Base-by-base conservation (phyloP, 352 stramenopile genomes). In the Phytophthora brassicae region DNA sequence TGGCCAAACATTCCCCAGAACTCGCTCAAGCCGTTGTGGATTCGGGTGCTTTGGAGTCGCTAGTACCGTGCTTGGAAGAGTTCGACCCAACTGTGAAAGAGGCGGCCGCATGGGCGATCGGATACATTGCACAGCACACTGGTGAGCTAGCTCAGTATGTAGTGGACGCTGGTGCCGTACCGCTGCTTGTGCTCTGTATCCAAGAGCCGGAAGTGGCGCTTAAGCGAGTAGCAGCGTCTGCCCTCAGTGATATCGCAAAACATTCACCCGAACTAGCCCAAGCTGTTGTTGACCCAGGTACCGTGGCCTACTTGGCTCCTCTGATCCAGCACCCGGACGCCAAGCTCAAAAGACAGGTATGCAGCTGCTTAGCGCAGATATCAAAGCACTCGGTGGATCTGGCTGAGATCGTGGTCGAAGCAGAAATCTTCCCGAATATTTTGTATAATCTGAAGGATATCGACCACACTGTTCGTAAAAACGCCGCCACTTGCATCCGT, bases 41-140 rank as follows among this genome's bases (percentile, higher is more conserved):
- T 62, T 96, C 86, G 0, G 92, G 84, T 24, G 94, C 94, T 6
- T 74, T 98, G 13, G 92, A 98, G 45, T 89, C 93, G 1, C 75
- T 98, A 8, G 92, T 98, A 23, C 89, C 90, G 14, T 98, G 94
- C 53, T 75, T 98, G 12, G 94, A 98, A 72, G 94, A 98, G 66
- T 98, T 98, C 31, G 94, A 98, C 54, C 94, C 94, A 44, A 97
- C 88, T 0, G 94, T 98, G 23, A 98, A 98, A 70, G 94, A 98
- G 56, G 87, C 94, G 5, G 94, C 94, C 0, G 94, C 92, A 7
- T 98, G 94, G 94, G 94, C 94, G 0, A 97, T 98, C 49, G 94
- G 94, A 0, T 98, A 98, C 78, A 98, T 98, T 39, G 94, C 92
- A 1, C 89, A 97, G 60, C 94, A 98, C 77, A 98, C 88, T 0